Evolutionary conservation across 139 green algal genomes (phyloP).

Genomic region (Asterochloris sp.): DNA sequence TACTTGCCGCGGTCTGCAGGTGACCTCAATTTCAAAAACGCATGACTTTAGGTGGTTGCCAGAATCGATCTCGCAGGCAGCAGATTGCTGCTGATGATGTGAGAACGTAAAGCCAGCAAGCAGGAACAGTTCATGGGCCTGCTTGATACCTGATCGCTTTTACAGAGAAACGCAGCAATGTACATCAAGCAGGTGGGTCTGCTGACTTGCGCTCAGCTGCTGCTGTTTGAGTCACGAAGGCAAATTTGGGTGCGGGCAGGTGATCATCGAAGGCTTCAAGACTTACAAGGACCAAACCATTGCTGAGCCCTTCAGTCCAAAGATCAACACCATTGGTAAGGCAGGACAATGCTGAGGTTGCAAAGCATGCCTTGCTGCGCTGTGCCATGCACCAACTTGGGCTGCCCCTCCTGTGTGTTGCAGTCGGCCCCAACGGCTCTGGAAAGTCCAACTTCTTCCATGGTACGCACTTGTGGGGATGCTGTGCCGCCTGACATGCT

Average conservation of each 20-base stretch:
- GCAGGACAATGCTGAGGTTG: neutral
- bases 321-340: conserved; percentile 91
- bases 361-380: neutral
- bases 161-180: neutral
- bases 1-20: no score
- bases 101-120: no score
- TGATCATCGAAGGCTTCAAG: conserved; percentile 97
- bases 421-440: conserved; percentile 97
- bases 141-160: no score
- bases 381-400: neutral
- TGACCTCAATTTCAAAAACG: no score
- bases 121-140: no score
- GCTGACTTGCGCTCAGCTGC: neutral
- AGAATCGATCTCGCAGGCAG: no score
- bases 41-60: no score
- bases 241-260: conserved; percentile 38
- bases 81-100: no score
- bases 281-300: conserved; percentile 95
- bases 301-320: conserved; percentile 80
- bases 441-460: conserved; percentile 99
- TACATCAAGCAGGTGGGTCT: conserved; percentile 11
- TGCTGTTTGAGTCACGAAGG: neutral
- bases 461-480: conserved; percentile 48
- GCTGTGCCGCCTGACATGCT: neutral
- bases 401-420: neutral